A percentile compares a stretch with the other conserved stretches of the same genome.
Evolutionary conservation across 164 flowering plant genomes (phyloP).

Genomic region (Piper betle): DNA sequence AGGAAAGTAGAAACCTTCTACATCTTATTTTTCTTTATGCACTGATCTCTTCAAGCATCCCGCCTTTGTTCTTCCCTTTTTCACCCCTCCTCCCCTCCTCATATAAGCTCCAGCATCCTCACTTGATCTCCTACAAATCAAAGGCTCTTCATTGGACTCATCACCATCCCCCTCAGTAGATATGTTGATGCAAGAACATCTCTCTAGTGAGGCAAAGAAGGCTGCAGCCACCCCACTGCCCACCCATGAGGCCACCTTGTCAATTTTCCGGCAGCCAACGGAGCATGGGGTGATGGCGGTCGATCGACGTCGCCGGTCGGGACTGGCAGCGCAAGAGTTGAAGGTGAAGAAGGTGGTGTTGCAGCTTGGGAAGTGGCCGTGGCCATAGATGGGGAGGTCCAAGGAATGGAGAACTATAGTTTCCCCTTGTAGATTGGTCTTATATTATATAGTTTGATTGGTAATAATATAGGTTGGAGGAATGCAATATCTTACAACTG

Average conservation of each 20-base stretch:
- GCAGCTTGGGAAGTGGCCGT: slow-evolving; percentile 29
- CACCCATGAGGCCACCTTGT: slow-evolving; percentile 67
- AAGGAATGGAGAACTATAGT: neutral
- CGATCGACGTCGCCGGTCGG: slow-evolving; percentile 19
- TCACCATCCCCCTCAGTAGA: slow-evolving; percentile 46
- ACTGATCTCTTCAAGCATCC: slow-evolving; percentile 10
- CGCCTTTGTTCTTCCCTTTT: slow-evolving; percentile 33
- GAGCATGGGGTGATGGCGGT: slow-evolving; percentile 15
- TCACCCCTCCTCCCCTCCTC: slow-evolving; percentile 14
- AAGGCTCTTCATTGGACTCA: slow-evolving; percentile 41
- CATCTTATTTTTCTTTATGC: slow-evolving; percentile 1
- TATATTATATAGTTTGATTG: neutral
- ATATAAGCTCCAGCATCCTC: slow-evolving; percentile 5
- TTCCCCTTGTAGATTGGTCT: neutral
- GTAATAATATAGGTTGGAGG: neutral
- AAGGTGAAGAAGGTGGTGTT: slow-evolving; percentile 25
- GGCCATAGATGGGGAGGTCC: slow-evolving; percentile 15
- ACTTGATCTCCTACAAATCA: slow-evolving; percentile 43
- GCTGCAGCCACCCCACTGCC: slow-evolving; percentile 42
- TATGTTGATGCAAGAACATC: slow-evolving; percentile 64
- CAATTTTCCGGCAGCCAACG: slow-evolving; percentile 31
- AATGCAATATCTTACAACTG: neutral
- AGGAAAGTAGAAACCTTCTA: neutral
- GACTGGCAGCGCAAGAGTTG: slow-evolving; percentile 13
- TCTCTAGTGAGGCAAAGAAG: slow-evolving; percentile 58